phyloP scores from a whole-genome alignment of 2,329 filamentous ascomycete species.

The Lachnellula cervina region DNA sequence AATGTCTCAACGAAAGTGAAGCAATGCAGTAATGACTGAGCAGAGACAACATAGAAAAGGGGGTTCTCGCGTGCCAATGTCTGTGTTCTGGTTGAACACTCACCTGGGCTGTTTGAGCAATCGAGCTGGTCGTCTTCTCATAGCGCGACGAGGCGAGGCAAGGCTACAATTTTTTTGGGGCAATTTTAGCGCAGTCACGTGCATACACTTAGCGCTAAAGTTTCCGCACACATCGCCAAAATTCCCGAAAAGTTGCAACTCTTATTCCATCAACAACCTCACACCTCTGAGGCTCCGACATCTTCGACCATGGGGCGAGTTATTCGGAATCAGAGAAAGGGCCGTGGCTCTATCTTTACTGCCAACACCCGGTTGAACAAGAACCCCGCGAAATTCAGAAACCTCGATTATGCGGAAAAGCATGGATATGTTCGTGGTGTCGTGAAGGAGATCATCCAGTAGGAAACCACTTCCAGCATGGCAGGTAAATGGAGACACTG shows the following conservation, averaged over 20 bases:
- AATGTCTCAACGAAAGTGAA: background rate
- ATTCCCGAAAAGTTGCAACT: background rate
- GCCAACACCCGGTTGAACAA: conserved; percentile 91
- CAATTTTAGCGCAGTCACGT: background rate
- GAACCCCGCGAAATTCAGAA: conserved; percentile 91
- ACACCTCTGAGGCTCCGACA: background rate
- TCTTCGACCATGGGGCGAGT: conserved; percentile 41
- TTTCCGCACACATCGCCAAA: background rate
- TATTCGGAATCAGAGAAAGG: conserved; percentile 73
- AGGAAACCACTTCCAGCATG: conserved; percentile 46
- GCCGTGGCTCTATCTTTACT: conserved; percentile 72
- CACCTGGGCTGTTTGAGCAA: background rate
- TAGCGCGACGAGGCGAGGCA: background rate
- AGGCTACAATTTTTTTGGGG: background rate
- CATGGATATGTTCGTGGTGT: conserved; percentile 97
- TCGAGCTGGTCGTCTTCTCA: background rate
- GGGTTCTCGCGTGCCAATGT: background rate
- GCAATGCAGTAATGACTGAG: background rate
- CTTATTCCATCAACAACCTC: background rate
- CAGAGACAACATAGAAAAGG: background rate
- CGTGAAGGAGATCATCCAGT: conserved; percentile 95
- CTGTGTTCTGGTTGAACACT: background rate
- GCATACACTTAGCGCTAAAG: no score
- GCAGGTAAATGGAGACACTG: background rate
- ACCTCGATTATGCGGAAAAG: conserved; percentile 91